Conservation (phyloP, 345 rosid genomes). For the Bruguiera gymnorhiza region DNA sequence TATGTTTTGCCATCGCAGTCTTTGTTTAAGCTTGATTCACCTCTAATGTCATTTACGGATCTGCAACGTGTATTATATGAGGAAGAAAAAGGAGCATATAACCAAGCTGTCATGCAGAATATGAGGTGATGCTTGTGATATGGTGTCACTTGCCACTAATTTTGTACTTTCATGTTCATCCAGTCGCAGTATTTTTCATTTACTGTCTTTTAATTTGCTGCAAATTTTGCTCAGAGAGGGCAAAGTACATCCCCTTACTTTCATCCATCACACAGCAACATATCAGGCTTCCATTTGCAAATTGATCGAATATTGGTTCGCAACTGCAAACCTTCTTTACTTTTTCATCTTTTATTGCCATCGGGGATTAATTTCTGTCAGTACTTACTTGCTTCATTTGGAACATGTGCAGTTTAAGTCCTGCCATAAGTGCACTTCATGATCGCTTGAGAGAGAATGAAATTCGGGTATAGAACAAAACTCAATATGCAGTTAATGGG, state of each 20-base stretch:
- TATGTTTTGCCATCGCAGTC: conserved; percentile 67
- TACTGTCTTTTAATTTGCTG: conserved; percentile 14
- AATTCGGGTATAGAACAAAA: conserved; percentile 53
- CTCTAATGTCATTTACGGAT: conserved; percentile 73
- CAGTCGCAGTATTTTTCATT: neutral
- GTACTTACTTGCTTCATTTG: conserved; percentile 4
- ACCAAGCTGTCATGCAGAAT: conserved; percentile 70
- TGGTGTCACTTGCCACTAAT: neutral
- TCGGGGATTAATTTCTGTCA: neutral
- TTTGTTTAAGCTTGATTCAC: conserved; percentile 71
- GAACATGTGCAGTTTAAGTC: conserved; percentile 64
- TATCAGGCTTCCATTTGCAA: conserved; percentile 98
- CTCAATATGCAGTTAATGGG: conserved; percentile 3
- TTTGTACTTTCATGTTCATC: neutral
- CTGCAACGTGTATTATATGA: conserved; percentile 82
- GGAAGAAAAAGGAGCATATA: conserved; percentile 82
- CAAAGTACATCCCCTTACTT: conserved; percentile 82
- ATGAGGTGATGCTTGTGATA: conserved; percentile 45
- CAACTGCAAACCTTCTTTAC: no score
- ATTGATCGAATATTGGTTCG: conserved; percentile 80
- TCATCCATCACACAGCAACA: conserved; percentile 87
- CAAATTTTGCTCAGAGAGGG: conserved; percentile 50
- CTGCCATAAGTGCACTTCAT: conserved; percentile 81
- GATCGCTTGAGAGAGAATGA: conserved; percentile 85
- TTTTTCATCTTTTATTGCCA: no score